Evolutionary conservation across 1,284 basidiomycete genomes (phyloP), one percentile per base, ranked within the genome.

Genomic region (Stygiomarasmius scandens): DNA sequence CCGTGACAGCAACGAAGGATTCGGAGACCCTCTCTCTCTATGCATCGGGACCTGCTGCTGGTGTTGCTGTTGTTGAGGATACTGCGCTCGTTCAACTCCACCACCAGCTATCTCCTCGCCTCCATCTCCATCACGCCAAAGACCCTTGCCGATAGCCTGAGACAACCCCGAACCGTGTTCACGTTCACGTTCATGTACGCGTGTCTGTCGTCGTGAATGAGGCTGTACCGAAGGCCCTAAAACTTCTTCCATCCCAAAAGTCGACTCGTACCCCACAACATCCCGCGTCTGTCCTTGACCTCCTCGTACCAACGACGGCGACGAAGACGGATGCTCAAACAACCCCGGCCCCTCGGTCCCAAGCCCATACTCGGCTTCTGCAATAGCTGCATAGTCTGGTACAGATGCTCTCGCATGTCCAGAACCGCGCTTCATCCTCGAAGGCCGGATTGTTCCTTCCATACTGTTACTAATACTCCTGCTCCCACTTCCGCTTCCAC

Each of bases 361-460:
- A 32, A 32, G 12, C 29, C 29, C 29, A 32, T 32, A 32, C 29
- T 32, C 29, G 12, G 5, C 29, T 32, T 32, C 29, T 12, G 12
- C 29, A 12, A 32, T 12, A 32, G 29, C 29, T 12, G 5, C 29
- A 12, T 32, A 32, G 16, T 41, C n/a, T 5, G 38, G n/a, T 19
- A 41, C n/a, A 4, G 38, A 41, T 16, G 38, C 38, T 16, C 38
- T 41, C 11, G 6, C 38, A 41, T 41, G 38, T 41, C 38, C 38
- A 12, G 29, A 5, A 41, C 38, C 38, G 5, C n/a, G 38, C 16
- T n/a, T 41, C 29, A 43, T 57, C 50, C n/a, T 56, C 4, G 49
- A 47, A 27, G 55, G 55, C 25, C 55, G 27, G 32, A 57, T 52
- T 9, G 55, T 57, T 24, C 55, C 55, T 51, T 56, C 49, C 55